These are phyloP conservation scores for Dothideomycetes sp. DNA, from an alignment of 2,329 filamentous ascomycete species.

Conservation along the genomic window DNA sequence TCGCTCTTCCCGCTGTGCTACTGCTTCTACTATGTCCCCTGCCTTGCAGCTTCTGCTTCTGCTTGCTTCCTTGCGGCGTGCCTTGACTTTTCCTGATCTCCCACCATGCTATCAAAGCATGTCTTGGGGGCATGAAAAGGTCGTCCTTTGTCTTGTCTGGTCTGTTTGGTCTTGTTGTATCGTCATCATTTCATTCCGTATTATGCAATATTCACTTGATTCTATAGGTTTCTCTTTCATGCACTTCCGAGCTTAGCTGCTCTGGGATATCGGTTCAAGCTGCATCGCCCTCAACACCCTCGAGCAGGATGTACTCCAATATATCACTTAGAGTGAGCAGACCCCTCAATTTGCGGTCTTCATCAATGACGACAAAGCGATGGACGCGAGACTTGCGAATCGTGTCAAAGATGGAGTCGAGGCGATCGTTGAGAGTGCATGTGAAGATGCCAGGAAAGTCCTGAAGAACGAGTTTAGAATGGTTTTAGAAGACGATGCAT, in stretches of 20 bases:
- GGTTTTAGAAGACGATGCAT: conserved; percentile 1
- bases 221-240: no score
- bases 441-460: conserved; percentile 97
- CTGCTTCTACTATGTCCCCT: no score
- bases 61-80: no score
- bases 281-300: conserved; percentile 40
- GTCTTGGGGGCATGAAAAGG: no score
- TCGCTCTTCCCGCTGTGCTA: no score
- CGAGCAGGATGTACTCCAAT: conserved; percentile 81
- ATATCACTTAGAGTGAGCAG: conserved; percentile 94
- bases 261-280: neutral
- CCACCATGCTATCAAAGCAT: no score
- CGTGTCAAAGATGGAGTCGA: conserved; percentile 94
- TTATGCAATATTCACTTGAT: neutral
- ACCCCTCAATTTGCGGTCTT: conserved; percentile 73
- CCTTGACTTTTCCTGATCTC: no score
- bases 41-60: no score
- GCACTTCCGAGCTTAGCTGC: neutral
- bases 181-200: neutral
- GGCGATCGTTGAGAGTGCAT: conserved; percentile 78
- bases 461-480: conserved; percentile 24
- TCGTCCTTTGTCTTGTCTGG: no score
- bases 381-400: conserved; percentile 92
- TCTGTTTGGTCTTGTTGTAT: neutral
- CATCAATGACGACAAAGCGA: conserved; percentile 84